phyloP scores from a whole-genome alignment of 2,329 filamentous ascomycete genomes.

The Biscogniauxia marginata region DNA sequence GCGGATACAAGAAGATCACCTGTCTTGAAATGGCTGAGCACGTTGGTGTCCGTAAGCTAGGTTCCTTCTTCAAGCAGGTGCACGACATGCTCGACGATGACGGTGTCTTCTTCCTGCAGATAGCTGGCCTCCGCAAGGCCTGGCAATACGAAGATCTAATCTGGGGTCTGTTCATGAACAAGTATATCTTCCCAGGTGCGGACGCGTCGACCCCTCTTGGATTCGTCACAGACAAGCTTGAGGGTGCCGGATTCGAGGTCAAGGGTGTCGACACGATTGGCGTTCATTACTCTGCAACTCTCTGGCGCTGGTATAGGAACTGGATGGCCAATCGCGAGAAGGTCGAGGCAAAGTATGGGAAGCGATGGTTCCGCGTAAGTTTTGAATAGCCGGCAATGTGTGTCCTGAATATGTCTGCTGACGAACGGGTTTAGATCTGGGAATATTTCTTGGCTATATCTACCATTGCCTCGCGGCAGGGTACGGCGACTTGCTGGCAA shows the following conservation, averaged over 20 bases:
- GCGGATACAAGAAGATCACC: constrained; percentile 90
- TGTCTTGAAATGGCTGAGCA: constrained; percentile 99
- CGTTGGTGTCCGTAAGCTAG: constrained; percentile 89
- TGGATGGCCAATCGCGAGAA: constrained; percentile 94
- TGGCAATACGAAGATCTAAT: constrained; percentile 99
- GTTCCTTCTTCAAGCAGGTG: constrained; percentile 78
- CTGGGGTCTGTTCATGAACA: constrained; percentile 99
- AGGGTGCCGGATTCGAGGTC: constrained; percentile 85
- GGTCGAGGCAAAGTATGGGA: constrained; percentile 91
- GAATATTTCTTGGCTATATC: constrained; percentile 78
- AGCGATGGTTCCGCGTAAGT: constrained; percentile 90
- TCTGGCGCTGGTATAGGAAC: constrained; percentile 99
- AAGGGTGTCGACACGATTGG: constrained; percentile 92
- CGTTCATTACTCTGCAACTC: constrained; percentile 92
- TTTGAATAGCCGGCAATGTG: not conserved
- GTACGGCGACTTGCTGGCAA: constrained; percentile 74
- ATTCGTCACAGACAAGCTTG: constrained; percentile 80
- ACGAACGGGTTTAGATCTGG: constrained; percentile 52
- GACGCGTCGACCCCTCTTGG: constrained; percentile 93
- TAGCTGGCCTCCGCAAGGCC: constrained; percentile 85
- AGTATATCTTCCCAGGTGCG: constrained; percentile 96
- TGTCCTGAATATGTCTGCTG: constrained; percentile 4
- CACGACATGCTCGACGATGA: constrained; percentile 96
- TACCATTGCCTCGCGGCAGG: constrained; percentile 74
- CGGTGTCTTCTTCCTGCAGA: constrained; percentile 93